These are phyloP conservation scores for Musa acuminata DNA, from an alignment of 176 grass and related monocot species.

Conservation along the genomic window DNA sequence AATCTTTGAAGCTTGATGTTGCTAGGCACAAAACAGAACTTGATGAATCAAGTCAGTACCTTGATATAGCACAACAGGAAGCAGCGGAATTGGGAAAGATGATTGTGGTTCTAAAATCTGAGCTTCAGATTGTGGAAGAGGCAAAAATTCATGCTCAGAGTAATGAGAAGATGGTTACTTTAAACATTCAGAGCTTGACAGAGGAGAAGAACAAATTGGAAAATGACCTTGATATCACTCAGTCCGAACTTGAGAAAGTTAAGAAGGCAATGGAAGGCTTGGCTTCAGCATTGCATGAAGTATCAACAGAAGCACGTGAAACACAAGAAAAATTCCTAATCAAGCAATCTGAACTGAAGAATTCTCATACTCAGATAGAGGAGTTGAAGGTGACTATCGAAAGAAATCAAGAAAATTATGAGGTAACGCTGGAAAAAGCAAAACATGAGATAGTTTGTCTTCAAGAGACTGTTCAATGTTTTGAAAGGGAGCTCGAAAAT, in stretches of 20 bases:
- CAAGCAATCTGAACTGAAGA: conserved; percentile 62
- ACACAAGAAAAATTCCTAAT: conserved; percentile 53
- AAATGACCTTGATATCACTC: conserved; percentile 45
- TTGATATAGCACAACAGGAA: conserved; percentile 52
- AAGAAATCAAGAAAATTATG: conserved; percentile 68
- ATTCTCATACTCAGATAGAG: conserved; percentile 49
- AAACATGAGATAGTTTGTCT: conserved; percentile 83
- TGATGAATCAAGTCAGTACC: conserved; percentile 19
- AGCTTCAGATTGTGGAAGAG: conserved; percentile 34
- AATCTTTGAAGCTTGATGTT: conserved; percentile 52
- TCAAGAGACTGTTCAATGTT: conserved; percentile 46
- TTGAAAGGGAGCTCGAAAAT: conserved; percentile 38
- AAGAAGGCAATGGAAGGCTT: conserved; percentile 93
- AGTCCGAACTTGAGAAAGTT: conserved; percentile 55
- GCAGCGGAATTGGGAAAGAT: conserved; percentile 30
- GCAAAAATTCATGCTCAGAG: conserved; percentile 32
- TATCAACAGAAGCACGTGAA: conserved; percentile 63
- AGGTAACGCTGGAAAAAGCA: conserved; percentile 75
- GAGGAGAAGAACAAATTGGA: conserved; percentile 48
- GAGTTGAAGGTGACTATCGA: conserved; percentile 48
- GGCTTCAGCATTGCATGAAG: conserved; percentile 80
- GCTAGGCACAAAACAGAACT: conserved; percentile 40
- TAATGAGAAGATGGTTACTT: conserved; percentile 30
- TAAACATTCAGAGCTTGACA: conserved; percentile 34
- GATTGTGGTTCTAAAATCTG: conserved; percentile 41